Evolutionary conservation across 441 rosid species (phyloP), one percentile per base, ranked within the genome.

Genomic region (Sinapis alba): DNA sequence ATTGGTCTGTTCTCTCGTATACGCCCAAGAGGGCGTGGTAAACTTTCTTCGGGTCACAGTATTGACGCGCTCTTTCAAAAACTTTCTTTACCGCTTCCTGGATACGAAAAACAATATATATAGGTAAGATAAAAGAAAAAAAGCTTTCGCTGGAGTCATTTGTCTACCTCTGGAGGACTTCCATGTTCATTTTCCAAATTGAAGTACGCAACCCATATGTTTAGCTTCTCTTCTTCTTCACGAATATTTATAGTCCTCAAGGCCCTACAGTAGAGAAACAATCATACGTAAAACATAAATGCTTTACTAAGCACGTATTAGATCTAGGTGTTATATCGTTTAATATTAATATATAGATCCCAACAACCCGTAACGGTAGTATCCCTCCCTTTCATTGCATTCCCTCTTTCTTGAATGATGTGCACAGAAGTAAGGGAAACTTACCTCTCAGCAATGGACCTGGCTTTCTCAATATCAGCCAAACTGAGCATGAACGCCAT

Each of bases 381-480:
- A 13, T 74, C 34, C 32, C 62, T 58, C 36, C 2, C 36, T 58
- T 59, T 9, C 41, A 30, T 34, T 57, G 32, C 18, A 26, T 24
- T 24, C 19, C 8, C 34, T 11, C 19, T 36, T 28, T 41, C 30
- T 58, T 61, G 41, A 56, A 63, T 30, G 62, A 74, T 67, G 34
- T 6, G 51, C 28, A 69, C 26, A 64, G 50, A 13, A 74, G 47
- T 15, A 18, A 50, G 50, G 66, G 72, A 64, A 54, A 59, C 54
- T 19, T 88, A 96, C 99, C 99, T 92, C 84, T 96, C 98, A 61
- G 97, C 97, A 30, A 90, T 86, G n/a, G 93, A 86, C 20, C 99
- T 96, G 65, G 99, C 97, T 82, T 90, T 90, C 90, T 96, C 97
- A 12, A 88, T 74, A 80, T 93, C 90, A 72, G 94, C 92, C 84